Evolutionary conservation across 306 rosid species (phyloP), one percentile per base, ranked within the genome.

Genomic region (Leucaena leucocephala): DNA sequence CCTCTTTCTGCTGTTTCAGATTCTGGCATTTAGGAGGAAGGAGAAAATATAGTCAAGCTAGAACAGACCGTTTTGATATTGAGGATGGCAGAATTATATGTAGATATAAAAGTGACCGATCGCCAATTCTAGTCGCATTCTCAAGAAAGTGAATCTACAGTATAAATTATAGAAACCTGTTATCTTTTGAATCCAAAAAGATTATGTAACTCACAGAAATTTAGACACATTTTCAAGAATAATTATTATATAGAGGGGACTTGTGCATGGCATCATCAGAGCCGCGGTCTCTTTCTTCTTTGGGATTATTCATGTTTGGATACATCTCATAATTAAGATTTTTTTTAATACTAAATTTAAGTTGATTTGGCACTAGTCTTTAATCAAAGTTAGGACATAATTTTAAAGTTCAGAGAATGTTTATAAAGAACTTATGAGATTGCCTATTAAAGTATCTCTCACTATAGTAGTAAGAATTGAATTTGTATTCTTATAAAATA

Each of bases 1-100:
- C 43, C 6, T 72, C 39, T 74, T 78, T 78, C n/a, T 78, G 61
- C 69, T 83, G 80, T 80, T 84, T 85, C 97, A 95, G 98, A 83
- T 95, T 79, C 88, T 95, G 64, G 97, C 87, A 74, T 95, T 89
- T 87, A 86, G 86, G 81, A 84, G 70, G 84, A 91, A 89, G 91
- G 89, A 77, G 85, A 76, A 57, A 64, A 43, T 45, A 58, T 72
- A 80, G 39, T 34, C 16, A 36, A 3, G 48, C 33, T 44, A 19
- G 10, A 49, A 39, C 19, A 9, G 48, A 43, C 57, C 73, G 42
- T 52, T 80, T 74, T 72, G 78, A 66, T 54, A 35, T 52, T 42
- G 15, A 54, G 55, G 40, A 75, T 75, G 61, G 34, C 65, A 21
- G 15, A 42, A 74, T 50, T 74, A 21, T 27, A 21, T 72, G 67